Base-by-base conservation (phyloP, 2,329 filamentous ascomycete genomes). In the Phaeophleospora eucalypticola region DNA sequence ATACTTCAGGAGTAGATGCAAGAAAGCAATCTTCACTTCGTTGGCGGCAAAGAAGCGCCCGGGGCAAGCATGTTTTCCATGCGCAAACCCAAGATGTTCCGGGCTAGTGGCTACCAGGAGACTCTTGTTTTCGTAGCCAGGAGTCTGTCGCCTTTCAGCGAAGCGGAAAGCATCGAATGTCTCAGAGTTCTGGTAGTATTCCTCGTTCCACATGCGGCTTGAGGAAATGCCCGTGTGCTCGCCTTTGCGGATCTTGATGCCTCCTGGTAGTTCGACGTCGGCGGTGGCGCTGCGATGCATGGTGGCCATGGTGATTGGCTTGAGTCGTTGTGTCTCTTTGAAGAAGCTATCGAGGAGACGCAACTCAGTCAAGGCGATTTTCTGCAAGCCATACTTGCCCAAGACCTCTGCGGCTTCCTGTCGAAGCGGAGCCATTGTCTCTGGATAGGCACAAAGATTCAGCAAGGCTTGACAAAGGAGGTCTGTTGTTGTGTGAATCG, bases 31-130 rank as follows among this genome's bases (percentile, higher is more conserved):
- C 47, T 68, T 68, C 40, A 67, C 58, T 43, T 65, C 62, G 40
- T 64, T 63, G 14, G 54, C 49, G n/a, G 62, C 65, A 37, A 68
- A 65, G 51, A 67, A 67, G 14, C 65, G 49, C 2, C 65, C 65
- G 3, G 65, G 64, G 41, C 65, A 65, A 10, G 60, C 63, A 35
- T 67, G 63, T 18, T 58, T 54, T 15, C 65, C 65, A 35, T 61
- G 53, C 10, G 60, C 58, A 48, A 65, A 66, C 1, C 43, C 54
- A 20, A 64, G 35, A 46, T 64, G 54, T 4, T 58, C 51, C 2
- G 49, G 29, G 9, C 38, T 50, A 3, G 60, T 59, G 2, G 56
- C 46, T n/a, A 56, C 48, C 2, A 54, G 39, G 2, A 38, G 42
- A n/a, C 37, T 36, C 7, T 41, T 50, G 39, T 60, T 60, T 39